A percentile compares a stretch with the other conserved stretches of the same genome.
Conservation (phyloP, 345 rosid species). For the Bruguiera sexangula region DNA sequence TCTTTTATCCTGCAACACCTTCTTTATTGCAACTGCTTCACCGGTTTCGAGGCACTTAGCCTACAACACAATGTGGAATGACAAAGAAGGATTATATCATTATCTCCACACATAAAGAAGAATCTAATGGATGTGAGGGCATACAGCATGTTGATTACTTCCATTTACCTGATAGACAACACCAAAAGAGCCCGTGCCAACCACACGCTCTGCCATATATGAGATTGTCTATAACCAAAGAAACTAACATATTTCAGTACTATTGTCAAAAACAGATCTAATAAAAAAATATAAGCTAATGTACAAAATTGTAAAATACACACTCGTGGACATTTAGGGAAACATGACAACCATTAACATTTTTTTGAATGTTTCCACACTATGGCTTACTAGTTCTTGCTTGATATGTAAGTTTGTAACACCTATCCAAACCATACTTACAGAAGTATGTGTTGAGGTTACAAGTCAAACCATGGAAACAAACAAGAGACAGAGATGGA, state of each 20-base stretch:
- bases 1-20: slow-evolving; percentile 93
- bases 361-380: too few species aligned
- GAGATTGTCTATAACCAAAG: slow-evolving; percentile 54
- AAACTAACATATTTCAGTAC: slow-evolving; percentile 4
- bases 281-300: not conserved
- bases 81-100: not conserved
- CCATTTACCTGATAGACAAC: slow-evolving; percentile 75
- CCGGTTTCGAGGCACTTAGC: slow-evolving; percentile 88
- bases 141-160: not conserved
- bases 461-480: too few species aligned
- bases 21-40: slow-evolving; percentile 90
- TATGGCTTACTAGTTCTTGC: too few species aligned
- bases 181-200: slow-evolving; percentile 91
- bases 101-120: not conserved
- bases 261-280: not conserved
- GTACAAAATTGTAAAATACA: too few species aligned
- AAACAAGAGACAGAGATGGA: too few species aligned
- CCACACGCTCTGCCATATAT: slow-evolving; percentile 79
- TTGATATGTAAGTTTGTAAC: too few species aligned
- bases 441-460: too few species aligned
- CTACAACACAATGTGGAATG: slow-evolving; percentile 27
- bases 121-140: not conserved
- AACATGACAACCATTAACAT: too few species aligned
- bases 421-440: too few species aligned
- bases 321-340: too few species aligned